Evolutionary conservation across 2,329 filamentous ascomycete genomes (phyloP).

Genomic region (Fusarium odoratissimum): DNA sequence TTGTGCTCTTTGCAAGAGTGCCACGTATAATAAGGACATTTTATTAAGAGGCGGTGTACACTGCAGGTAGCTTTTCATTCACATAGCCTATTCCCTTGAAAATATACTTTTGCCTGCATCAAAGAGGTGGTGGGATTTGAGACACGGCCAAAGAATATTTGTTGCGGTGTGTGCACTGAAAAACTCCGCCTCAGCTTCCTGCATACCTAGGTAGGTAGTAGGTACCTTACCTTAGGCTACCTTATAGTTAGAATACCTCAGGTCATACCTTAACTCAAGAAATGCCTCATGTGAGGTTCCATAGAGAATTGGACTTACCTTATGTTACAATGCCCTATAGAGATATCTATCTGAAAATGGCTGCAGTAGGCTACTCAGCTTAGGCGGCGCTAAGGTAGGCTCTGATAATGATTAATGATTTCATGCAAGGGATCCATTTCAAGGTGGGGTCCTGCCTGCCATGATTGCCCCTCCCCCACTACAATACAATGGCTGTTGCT

Average conservation of each 20-base stretch:
- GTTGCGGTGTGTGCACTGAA: no score
- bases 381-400: background rate
- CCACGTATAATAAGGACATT: constrained; percentile 11
- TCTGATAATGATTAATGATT: background rate
- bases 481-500: constrained; percentile 6
- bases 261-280: background rate
- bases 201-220: background rate
- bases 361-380: background rate
- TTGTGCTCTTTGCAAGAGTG: background rate
- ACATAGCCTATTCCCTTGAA: background rate
- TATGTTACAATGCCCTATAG: background rate
- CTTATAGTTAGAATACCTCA: background rate
- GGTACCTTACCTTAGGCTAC: background rate
- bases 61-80: background rate
- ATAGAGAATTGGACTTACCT: no score
- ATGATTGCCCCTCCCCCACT: constrained; percentile 24
- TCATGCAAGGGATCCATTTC: background rate
- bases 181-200: background rate
- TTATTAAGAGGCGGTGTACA: background rate
- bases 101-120: background rate
- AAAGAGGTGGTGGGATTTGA: background rate
- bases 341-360: background rate
- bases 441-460: background rate
- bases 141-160: background rate
- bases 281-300: background rate